phyloP scores from a whole-genome alignment of 441 rosid genomes.

The Hura crepitans region DNA sequence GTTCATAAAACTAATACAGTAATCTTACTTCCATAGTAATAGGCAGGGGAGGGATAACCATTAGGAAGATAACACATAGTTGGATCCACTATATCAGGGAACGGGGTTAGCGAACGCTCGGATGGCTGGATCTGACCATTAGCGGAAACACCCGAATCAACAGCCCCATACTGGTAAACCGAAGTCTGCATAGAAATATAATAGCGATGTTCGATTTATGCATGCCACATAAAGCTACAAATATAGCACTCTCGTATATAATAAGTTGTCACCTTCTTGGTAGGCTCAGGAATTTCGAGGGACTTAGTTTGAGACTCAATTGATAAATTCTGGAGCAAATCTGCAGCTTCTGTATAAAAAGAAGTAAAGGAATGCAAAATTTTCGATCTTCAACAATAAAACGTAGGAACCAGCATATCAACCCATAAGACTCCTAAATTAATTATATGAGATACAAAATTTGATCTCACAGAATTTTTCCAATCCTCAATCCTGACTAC shows the following conservation, averaged over 20 bases:
- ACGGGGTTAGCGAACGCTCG: conserved; percentile 60
- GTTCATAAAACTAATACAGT: conserved; percentile 15
- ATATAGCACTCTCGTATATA: neutral
- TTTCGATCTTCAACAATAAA: no score
- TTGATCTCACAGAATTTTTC: no score
- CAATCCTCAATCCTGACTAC: no score
- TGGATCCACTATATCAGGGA: conserved; percentile 48
- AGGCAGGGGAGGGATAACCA: conserved; percentile 42
- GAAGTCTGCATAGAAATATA: conserved; percentile 34
- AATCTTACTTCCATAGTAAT: conserved; percentile 45
- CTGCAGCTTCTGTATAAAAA: conserved; percentile 55
- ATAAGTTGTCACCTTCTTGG: conserved; percentile 46
- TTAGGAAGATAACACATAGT: conserved; percentile 52
- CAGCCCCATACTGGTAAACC: conserved; percentile 53
- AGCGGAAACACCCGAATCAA: conserved; percentile 34
- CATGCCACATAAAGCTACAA: neutral
- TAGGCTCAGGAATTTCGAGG: conserved; percentile 65
- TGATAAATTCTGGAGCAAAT: conserved; percentile 72
- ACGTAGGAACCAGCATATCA: no score
- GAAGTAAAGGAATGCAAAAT: conserved; percentile 54
- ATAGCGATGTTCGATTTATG: neutral
- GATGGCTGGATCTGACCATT: conserved; percentile 54
- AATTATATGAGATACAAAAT: no score
- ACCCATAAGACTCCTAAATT: no score
- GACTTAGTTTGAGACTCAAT: conserved; percentile 59